Percentiles rank a stretch among this genome's conserved stretches.
phyloP scores from a whole-genome alignment of 495 filamentous ascomycete species.

The Usnea hakonensis region DNA sequence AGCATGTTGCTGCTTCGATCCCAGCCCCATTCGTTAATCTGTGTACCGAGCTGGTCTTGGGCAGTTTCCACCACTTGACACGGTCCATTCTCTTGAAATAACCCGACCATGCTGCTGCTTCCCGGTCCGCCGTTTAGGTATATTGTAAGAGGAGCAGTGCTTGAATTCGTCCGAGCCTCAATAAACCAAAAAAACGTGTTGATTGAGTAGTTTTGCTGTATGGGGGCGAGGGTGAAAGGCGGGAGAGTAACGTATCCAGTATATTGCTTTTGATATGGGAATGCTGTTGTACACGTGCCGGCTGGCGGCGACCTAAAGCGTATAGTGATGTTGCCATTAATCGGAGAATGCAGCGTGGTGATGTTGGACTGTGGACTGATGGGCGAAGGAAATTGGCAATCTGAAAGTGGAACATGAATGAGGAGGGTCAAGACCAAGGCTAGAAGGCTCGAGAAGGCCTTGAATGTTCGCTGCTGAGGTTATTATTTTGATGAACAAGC shows the following conservation, averaged over 20 bases:
- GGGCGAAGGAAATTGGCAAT: slow-evolving; percentile 18
- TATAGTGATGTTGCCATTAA: slow-evolving; percentile 51
- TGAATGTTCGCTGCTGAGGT: background rate
- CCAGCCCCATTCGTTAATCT: slow-evolving; percentile 24
- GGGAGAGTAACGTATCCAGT: slow-evolving; percentile 42
- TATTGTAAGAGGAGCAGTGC: slow-evolving; percentile 53
- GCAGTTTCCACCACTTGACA: slow-evolving; percentile 56
- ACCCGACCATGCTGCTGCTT: slow-evolving; percentile 52
- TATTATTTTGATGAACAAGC: background rate
- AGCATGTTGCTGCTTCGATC: slow-evolving; percentile 44
- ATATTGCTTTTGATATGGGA: slow-evolving; percentile 47
- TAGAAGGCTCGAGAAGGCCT: background rate
- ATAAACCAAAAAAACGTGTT: slow-evolving; percentile 81
- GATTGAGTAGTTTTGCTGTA: slow-evolving; percentile 52
- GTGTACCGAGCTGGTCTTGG: slow-evolving; percentile 37
- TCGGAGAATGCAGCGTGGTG: slow-evolving; percentile 47
- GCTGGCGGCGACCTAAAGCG: slow-evolving; percentile 48
- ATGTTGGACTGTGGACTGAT: slow-evolving; percentile 6
- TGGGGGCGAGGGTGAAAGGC: slow-evolving; percentile 37
- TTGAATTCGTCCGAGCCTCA: slow-evolving; percentile 51
- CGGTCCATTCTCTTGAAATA: slow-evolving; percentile 57
- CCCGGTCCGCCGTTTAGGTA: slow-evolving; percentile 51
- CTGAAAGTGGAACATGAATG: background rate
- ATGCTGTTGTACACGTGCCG: slow-evolving; percentile 48
- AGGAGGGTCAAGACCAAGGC: slow-evolving; percentile 2